These are phyloP conservation scores for Purpureocillium takamizusanense DNA, from an alignment of 2,329 filamentous ascomycete genomes.

Conservation along the genomic window DNA sequence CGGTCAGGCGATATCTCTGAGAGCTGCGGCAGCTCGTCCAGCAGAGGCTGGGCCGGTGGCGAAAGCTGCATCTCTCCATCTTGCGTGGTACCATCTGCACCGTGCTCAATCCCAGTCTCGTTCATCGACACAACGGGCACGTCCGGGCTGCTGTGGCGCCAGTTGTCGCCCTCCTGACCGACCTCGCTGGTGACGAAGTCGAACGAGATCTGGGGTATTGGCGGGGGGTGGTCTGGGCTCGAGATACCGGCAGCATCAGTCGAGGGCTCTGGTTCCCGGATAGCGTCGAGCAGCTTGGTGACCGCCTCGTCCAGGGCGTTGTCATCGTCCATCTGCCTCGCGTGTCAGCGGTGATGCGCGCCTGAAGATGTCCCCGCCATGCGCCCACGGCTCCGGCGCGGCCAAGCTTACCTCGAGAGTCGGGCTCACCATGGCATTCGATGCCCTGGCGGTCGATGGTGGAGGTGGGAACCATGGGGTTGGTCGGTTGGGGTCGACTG, in stretches of 20 bases:
- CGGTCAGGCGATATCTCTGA: too few species aligned
- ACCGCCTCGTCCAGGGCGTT: neutral
- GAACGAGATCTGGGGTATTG: conserved; percentile 6
- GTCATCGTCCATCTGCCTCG: conserved; percentile 10
- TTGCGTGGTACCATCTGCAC: neutral
- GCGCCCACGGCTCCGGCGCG: neutral
- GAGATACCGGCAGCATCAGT: neutral
- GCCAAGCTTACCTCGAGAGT: too few species aligned
- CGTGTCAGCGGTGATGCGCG: neutral
- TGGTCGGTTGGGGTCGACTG: too few species aligned
- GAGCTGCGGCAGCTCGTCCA: too few species aligned
- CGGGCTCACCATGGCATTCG: too few species aligned
- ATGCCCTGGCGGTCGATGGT: neutral
- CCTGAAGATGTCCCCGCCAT: neutral
- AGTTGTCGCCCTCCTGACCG: neutral
- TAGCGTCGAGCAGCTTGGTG: neutral
- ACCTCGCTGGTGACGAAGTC: conserved; percentile 6
- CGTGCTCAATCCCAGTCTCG: neutral
- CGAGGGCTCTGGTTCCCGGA: neutral
- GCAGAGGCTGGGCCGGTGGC: too few species aligned
- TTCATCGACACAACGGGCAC: neutral
- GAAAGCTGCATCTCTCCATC: neutral
- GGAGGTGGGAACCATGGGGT: neutral
- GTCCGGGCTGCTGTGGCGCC: conserved; percentile 3
- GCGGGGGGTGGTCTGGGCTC: neutral